These are phyloP conservation scores for Helenozyma rhizophorensis DNA, from an alignment of 805 yeast species.

Conservation along the genomic window DNA sequence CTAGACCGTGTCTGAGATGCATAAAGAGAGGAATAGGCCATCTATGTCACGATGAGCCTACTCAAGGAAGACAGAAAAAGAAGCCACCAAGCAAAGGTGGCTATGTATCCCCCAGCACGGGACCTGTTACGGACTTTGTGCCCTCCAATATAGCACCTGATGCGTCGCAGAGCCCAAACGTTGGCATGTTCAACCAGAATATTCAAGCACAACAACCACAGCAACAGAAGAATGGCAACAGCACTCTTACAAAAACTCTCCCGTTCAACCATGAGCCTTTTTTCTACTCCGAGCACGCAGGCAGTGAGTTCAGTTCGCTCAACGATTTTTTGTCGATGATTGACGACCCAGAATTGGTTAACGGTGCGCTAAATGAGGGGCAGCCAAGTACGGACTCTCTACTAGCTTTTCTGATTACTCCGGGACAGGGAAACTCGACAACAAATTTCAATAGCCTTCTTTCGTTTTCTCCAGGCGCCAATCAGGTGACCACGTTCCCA, in stretches of 20 bases:
- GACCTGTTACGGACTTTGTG: conserved; percentile 1
- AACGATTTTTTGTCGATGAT: conserved; percentile 87
- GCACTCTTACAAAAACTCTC: conserved; percentile 37
- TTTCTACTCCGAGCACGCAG: conserved; percentile 87
- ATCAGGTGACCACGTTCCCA: conserved; percentile 5
- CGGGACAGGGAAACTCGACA: conserved; percentile 4
- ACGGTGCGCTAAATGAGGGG: conserved; percentile 32
- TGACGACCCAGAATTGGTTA: conserved; percentile 74
- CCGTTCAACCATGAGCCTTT: conserved; percentile 63
- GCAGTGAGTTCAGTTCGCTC: conserved; percentile 84
- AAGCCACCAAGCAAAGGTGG: conserved; percentile 8
- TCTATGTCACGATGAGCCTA: conserved; percentile 73
- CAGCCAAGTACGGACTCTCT: conserved; percentile 11
- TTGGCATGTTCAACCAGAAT: not conserved
- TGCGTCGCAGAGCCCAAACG: not conserved
- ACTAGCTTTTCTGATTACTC: conserved; percentile 12
- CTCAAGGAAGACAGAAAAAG: conserved; percentile 38
- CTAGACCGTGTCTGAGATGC: conserved; percentile 76
- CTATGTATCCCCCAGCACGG: not conserved
- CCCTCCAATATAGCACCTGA: conserved; percentile 1
- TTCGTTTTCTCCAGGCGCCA: conserved; percentile 25
- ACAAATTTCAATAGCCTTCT: conserved; percentile 18
- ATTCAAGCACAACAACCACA: not conserved
- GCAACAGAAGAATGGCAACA: conserved; percentile 9
- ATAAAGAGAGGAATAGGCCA: conserved; percentile 85